Conservation (phyloP, 306 rosid species). For the Quercus engelmannii region DNA sequence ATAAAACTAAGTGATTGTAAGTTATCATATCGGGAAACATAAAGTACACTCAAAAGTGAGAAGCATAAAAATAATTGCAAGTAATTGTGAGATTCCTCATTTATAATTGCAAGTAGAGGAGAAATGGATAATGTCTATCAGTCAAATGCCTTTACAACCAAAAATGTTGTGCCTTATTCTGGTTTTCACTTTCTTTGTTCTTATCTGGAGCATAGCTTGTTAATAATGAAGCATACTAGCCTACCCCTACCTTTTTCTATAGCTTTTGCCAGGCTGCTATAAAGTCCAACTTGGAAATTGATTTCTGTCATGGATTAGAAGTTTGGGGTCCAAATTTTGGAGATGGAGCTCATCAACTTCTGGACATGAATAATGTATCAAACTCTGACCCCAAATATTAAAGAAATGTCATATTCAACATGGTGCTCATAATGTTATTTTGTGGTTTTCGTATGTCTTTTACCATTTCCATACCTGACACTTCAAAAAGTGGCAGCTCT, state of each 20-base stretch:
- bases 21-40: background rate
- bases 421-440: background rate
- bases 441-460: background rate
- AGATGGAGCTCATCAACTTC: background rate
- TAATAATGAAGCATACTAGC: background rate
- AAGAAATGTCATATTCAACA: background rate
- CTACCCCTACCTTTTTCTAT: background rate
- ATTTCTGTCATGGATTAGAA: background rate
- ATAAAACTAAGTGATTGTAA: background rate
- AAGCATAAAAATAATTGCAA: constrained; percentile 4
- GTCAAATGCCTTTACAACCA: background rate
- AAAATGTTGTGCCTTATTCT: background rate
- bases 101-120: too few relatives aligned
- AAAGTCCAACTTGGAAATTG: background rate
- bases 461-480: background rate
- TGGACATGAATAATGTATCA: background rate
- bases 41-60: constrained; percentile 3
- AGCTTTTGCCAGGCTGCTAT: background rate
- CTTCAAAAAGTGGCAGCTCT: background rate
- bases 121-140: background rate
- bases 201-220: background rate
- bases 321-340: background rate
- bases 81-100: constrained; percentile 7
- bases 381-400: background rate
- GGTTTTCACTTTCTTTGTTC: background rate